phyloP scores from a whole-genome alignment of 2,329 filamentous ascomycete species.

The Stromatinia cepivora region DNA sequence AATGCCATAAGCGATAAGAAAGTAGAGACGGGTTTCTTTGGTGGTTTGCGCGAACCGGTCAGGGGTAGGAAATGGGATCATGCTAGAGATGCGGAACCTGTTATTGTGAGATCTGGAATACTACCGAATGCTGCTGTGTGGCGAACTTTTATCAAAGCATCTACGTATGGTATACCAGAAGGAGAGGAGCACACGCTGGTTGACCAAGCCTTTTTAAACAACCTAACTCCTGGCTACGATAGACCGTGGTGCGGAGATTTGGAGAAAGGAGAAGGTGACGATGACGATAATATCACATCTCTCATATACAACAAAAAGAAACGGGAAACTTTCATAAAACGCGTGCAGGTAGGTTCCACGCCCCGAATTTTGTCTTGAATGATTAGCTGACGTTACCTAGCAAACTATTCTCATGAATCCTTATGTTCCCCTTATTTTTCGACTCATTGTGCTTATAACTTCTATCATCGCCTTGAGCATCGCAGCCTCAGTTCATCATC shows the following conservation, averaged over 20 bases:
- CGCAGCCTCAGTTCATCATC: constrained; percentile 69
- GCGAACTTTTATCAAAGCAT: constrained; percentile 39
- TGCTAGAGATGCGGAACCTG: constrained; percentile 40
- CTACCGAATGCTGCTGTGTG: constrained; percentile 35
- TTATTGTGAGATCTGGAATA: constrained; percentile 38
- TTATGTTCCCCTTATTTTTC: constrained; percentile 81
- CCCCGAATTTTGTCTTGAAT: background rate
- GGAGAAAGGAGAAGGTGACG: constrained; percentile 31
- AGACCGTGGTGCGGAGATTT: constrained; percentile 41
- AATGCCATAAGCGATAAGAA: constrained; percentile 32
- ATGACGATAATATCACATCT: constrained; percentile 36
- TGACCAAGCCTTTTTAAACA: constrained; percentile 35
- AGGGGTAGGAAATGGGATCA: constrained; percentile 43
- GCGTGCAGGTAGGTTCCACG: constrained; percentile 34
- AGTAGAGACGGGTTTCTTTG: constrained; percentile 39
- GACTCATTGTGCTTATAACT: constrained; percentile 78
- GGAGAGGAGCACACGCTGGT: constrained; percentile 37
- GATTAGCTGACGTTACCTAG: constrained; percentile 29
- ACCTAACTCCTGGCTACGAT: constrained; percentile 41
- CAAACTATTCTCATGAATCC: constrained; percentile 45
- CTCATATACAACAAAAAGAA: constrained; percentile 38
- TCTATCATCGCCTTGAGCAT: constrained; percentile 80
- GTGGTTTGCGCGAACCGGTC: constrained; percentile 39
- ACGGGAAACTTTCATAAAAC: constrained; percentile 33
- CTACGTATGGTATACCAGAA: constrained; percentile 37